These are phyloP conservation scores for Sugiyamaella smithiae DNA, from an alignment of 805 yeast species.

Conservation along the genomic window DNA sequence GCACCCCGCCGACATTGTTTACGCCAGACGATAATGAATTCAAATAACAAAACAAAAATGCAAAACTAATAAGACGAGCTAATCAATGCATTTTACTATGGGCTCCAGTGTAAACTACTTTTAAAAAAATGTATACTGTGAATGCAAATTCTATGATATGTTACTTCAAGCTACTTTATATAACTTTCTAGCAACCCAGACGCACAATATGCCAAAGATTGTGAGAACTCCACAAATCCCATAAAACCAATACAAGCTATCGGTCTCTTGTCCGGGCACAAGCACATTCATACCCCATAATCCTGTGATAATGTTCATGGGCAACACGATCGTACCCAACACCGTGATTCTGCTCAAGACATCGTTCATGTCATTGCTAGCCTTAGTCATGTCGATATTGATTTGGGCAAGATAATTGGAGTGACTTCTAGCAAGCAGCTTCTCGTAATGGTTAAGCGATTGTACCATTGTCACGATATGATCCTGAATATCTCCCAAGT, in stretches of 20 bases:
- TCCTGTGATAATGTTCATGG: constrained; percentile 93
- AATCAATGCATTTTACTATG: not conserved
- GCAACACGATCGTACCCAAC: constrained; percentile 90
- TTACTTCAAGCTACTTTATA: constrained; percentile 3
- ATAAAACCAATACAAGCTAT: constrained; percentile 66
- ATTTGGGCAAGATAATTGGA: constrained; percentile 95
- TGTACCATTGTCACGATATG: constrained; percentile 98
- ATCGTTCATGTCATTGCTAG: constrained; percentile 95
- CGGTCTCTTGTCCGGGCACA: constrained; percentile 85
- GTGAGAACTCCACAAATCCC: constrained; percentile 31
- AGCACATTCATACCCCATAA: constrained; percentile 98
- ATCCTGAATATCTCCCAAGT: constrained; percentile 95
- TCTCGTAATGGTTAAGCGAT: constrained; percentile 90
- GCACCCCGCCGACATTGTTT: constrained; percentile 49
- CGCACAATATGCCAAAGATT: constrained; percentile 31
- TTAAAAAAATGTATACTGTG: no score
- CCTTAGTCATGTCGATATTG: constrained; percentile 96
- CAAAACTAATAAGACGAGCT: not conserved
- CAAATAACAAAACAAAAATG: not conserved
- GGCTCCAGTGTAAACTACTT: no score
- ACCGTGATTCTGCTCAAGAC: constrained; percentile 91
- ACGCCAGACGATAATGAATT: constrained; percentile 22
- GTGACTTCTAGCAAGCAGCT: constrained; percentile 89
- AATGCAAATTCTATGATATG: no score
- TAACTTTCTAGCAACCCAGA: constrained; percentile 21